Evolutionary conservation across 2,329 filamentous ascomycete species (phyloP).

Genomic region (Aspergillus quadrilineatus): DNA sequence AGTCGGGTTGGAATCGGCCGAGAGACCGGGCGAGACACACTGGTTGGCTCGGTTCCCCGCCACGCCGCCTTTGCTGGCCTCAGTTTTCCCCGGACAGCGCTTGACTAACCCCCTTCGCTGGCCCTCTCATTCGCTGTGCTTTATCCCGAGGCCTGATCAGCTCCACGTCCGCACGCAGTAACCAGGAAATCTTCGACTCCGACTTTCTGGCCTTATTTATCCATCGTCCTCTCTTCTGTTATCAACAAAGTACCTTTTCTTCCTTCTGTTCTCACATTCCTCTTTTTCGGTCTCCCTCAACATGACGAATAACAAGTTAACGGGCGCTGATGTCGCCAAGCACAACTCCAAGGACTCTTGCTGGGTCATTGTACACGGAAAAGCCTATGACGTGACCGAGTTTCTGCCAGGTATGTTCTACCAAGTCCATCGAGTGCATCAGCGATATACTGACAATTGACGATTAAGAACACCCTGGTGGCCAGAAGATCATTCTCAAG

Average conservation of each 20-base stretch:
- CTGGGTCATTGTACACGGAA: constrained; percentile 88
- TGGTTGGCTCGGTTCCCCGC: not conserved
- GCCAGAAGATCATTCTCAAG: constrained; percentile 90
- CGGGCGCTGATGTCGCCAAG: constrained; percentile 62
- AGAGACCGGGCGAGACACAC: not conserved
- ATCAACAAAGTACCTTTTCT: not conserved
- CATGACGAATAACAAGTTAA: constrained; percentile 42
- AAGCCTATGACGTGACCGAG: constrained; percentile 86
- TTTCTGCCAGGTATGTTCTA: constrained; percentile 68
- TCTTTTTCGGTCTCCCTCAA: not conserved
- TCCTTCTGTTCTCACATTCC: not conserved
- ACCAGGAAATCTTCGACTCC: not conserved
- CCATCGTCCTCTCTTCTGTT: constrained; percentile 4
- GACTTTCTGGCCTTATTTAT: constrained; percentile 1
- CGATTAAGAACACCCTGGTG: constrained; percentile 76
- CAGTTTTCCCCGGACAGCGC: constrained; percentile 8
- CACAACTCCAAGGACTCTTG: constrained; percentile 82
- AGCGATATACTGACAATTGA: constrained; percentile 3
- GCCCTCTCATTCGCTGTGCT: constrained; percentile 6
- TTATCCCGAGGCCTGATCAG: constrained; percentile 5
- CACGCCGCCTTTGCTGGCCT: not conserved
- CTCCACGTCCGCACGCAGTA: not conserved
- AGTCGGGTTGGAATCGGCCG: not conserved
- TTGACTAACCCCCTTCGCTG: constrained; percentile 6
- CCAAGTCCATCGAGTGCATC: not conserved